Base-by-base conservation (phyloP, 176 grass and related monocot species). In the Microstegium vimineum region DNA sequence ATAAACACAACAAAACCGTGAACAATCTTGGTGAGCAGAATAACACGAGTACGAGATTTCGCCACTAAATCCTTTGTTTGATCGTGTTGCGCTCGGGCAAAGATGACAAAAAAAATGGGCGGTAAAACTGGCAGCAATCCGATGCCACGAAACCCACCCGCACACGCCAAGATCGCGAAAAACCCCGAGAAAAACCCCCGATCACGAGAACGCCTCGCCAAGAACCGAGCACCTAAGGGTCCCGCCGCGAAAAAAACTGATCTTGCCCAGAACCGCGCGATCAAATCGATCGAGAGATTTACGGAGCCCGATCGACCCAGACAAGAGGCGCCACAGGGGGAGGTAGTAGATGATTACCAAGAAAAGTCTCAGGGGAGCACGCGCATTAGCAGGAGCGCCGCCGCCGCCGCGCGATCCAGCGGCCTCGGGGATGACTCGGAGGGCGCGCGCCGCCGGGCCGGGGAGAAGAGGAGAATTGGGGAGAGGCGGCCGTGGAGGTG, bases 131-230 rank as follows among this genome's bases (percentile, higher is more conserved):
- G 6, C 31, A 2, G 66, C 5, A 8, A 71, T 77, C 25, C 32
- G 18, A 12, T 32, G 13, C 15, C 6, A 30, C 14, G 20, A 46
- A 69, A 76, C 73, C 85, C 51, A 69, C 22, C 37, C 70, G 65
- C 47, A 32, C 78, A 65, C 49, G 62, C 73, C 37, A 77, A 82
- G 82, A 69, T 78, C 73, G 23, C 73, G 78, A 84, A 87, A 93
- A 88, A 51, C 78, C 91, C 88, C 71, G 42, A 88, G 49, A 46
- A 82, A 84, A 83, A 56, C 33, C 71, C 62, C 13, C 57, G 52
- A 94, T 82, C 76, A 84, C 42, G 34, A 61, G 74, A 10, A 31
- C 37, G 62, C 30, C 49, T 49, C 26, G 6, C 18, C 46, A 30
- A 49, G 6, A 77, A 31, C 35, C 17, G 32, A 13, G 45, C 14